phyloP scores from a whole-genome alignment of 208 protist genomes.

The Wallacemonas sp. region DNA sequence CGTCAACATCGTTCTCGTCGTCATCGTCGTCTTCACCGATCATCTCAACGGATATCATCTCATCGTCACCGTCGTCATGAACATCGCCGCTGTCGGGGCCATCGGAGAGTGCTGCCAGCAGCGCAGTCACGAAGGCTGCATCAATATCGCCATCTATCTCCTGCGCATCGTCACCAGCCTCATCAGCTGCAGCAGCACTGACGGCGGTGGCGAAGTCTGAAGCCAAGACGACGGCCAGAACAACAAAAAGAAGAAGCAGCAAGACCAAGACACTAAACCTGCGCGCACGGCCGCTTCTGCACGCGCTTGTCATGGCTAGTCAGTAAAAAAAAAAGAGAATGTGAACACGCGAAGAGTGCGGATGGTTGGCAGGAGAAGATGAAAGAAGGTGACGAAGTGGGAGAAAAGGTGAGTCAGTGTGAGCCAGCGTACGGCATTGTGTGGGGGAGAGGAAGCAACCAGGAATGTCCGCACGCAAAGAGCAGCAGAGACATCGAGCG shows the following conservation, averaged over 20 bases:
- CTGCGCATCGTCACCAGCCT: neutral
- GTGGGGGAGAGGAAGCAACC: neutral
- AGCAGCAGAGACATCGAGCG: neutral
- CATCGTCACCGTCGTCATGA: neutral
- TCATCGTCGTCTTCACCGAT: neutral
- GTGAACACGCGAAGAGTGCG: too few species aligned
- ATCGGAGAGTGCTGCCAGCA: neutral
- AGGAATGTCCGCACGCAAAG: neutral
- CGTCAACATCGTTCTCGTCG: neutral
- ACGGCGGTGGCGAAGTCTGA: too few species aligned
- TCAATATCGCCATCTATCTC: neutral
- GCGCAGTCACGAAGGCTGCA: neutral
- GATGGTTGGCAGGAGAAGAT: neutral
- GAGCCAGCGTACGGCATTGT: neutral
- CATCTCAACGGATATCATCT: neutral
- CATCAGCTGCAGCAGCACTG: too few species aligned
- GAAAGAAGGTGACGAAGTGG: neutral
- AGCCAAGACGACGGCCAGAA: too few species aligned
- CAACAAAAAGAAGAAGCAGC: too few species aligned
- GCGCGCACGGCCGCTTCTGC: too few species aligned
- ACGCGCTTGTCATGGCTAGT: too few species aligned
- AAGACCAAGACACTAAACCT: too few species aligned
- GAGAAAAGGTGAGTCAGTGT: neutral
- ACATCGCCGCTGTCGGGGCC: neutral
- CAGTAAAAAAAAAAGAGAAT: too few species aligned